phyloP scores from a whole-genome alignment of 2,329 filamentous ascomycete genomes.

The Shiraia sp. region DNA sequence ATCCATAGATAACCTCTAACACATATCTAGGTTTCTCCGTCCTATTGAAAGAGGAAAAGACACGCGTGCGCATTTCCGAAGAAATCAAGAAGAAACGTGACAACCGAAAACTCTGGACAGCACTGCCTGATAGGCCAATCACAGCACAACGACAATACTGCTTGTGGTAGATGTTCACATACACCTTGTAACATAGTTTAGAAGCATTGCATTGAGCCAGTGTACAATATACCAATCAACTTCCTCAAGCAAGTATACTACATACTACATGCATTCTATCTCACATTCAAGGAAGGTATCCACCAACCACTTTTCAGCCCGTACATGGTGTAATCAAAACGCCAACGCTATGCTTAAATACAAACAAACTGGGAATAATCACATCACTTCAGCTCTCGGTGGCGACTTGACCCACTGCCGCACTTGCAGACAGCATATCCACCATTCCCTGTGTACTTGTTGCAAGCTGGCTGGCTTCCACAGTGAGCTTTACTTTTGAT shows the following conservation, averaged over 20 bases:
- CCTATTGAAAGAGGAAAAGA: constrained; percentile 91
- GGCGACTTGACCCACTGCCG: constrained; percentile 28
- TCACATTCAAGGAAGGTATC: neutral
- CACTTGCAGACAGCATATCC: constrained; percentile 71
- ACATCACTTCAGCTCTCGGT: constrained; percentile 15
- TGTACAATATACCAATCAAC: constrained; percentile 31
- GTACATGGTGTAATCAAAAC: constrained; percentile 21
- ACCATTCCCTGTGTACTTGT: constrained; percentile 86
- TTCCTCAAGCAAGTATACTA: constrained; percentile 20
- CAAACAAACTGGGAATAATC: no score
- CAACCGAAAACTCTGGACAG: constrained; percentile 80
- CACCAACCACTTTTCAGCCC: neutral
- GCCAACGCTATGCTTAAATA: constrained; percentile 45
- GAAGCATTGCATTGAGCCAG: constrained; percentile 4
- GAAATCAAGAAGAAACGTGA: constrained; percentile 77
- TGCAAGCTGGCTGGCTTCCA: constrained; percentile 82
- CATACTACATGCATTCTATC: constrained; percentile 14
- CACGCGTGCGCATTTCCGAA: constrained; percentile 76
- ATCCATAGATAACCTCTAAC: constrained; percentile 5
- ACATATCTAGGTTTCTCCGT: constrained; percentile 67
- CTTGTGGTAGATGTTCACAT: constrained; percentile 68
- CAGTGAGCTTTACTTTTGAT: constrained; percentile 72
- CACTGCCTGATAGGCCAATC: constrained; percentile 83
- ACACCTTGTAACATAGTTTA: constrained; percentile 1
- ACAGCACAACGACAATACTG: constrained; percentile 87